These are phyloP conservation scores for Linderina pennispora DNA, from an alignment of 192 early-diverging fungal species.

Conservation along the genomic window DNA sequence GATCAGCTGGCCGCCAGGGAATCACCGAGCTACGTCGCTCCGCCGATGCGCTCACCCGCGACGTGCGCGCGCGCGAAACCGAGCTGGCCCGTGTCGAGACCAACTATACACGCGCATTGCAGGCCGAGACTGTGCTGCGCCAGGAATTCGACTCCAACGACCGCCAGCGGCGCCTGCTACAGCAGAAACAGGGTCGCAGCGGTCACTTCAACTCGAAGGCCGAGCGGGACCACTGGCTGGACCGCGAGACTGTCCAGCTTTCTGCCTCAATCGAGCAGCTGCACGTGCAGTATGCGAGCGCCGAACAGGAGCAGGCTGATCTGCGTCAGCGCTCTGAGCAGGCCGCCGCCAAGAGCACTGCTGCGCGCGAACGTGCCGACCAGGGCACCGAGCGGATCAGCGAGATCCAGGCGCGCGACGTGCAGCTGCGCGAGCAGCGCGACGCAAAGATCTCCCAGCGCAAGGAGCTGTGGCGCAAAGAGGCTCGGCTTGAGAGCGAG, in stretches of 20 bases:
- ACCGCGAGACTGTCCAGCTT: slow-evolving; percentile 63
- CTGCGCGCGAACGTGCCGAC: slow-evolving; percentile 18
- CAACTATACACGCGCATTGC: slow-evolving; percentile 54
- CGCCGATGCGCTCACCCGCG: slow-evolving; percentile 19
- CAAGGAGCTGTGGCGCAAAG: slow-evolving; percentile 87
- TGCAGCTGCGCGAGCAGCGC: slow-evolving; percentile 31
- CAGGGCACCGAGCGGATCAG: slow-evolving; percentile 14
- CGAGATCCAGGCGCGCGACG: slow-evolving; percentile 36
- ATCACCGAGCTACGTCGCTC: slow-evolving; percentile 44
- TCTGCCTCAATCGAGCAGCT: slow-evolving; percentile 47
- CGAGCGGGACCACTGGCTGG: slow-evolving; percentile 77
- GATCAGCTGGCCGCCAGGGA: slow-evolving; percentile 38
- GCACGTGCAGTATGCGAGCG: slow-evolving; percentile 47
- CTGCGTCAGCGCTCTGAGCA: slow-evolving; percentile 22
- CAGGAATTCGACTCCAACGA: slow-evolving; percentile 66
- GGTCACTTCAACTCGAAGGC: slow-evolving; percentile 63
- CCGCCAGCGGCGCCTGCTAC: slow-evolving; percentile 66
- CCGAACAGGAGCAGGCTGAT: slow-evolving; percentile 25
- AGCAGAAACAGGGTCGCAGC: slow-evolving; percentile 82
- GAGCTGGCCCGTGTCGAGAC: slow-evolving; percentile 62
- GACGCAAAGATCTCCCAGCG: slow-evolving; percentile 33
- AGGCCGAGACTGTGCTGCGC: slow-evolving; percentile 53
- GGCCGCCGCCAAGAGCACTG: slow-evolving; percentile 13
- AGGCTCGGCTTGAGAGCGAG: slow-evolving; percentile 63
- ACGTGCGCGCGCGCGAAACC: slow-evolving; percentile 44